Percentiles rank a stretch among this genome's conserved stretches.
Evolutionary conservation across 768 basidiomycete species (phyloP).

Genomic region (Boletus subparvulus): DNA sequence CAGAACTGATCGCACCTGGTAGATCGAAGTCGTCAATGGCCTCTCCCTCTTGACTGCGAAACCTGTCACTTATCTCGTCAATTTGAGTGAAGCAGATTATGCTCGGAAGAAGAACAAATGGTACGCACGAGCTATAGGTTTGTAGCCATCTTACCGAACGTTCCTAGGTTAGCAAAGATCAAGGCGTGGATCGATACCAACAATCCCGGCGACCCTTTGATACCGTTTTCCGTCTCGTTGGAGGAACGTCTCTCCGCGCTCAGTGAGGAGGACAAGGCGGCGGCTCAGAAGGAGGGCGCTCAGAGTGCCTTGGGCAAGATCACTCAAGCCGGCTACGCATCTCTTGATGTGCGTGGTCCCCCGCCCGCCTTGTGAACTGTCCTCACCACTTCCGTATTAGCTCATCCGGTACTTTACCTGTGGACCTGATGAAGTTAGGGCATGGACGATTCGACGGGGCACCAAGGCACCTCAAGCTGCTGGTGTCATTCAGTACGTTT

Average conservation of each 20-base stretch:
- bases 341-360: slow-evolving; percentile 63
- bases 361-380: background rate
- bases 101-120: slow-evolving; percentile 99
- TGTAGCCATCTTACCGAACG: background rate
- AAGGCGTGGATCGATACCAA: slow-evolving; percentile 97
- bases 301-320: slow-evolving; percentile 84
- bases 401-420: slow-evolving; percentile 97
- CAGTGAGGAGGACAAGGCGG: slow-evolving; percentile 65
- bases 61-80: slow-evolving; percentile 97
- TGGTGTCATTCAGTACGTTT: slow-evolving; percentile 90
- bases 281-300: slow-evolving; percentile 78
- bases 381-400: slow-evolving; percentile 36
- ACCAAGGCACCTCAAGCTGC: slow-evolving; percentile 97
- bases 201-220: slow-evolving; percentile 93
- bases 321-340: slow-evolving; percentile 89
- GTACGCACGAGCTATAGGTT: slow-evolving; percentile 35
- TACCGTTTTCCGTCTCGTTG: slow-evolving; percentile 94
- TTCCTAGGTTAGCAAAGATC: slow-evolving; percentile 86
- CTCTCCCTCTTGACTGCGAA: slow-evolving; percentile 93
- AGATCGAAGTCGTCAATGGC: slow-evolving; percentile 90
- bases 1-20: slow-evolving; percentile 15
- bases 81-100: slow-evolving; percentile 92
- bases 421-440: slow-evolving; percentile 94
- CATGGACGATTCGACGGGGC: slow-evolving; percentile 94
- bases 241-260: slow-evolving; percentile 82